Conservation (phyloP, 768 basidiomycete genomes). For the Suillus ampliporus region DNA sequence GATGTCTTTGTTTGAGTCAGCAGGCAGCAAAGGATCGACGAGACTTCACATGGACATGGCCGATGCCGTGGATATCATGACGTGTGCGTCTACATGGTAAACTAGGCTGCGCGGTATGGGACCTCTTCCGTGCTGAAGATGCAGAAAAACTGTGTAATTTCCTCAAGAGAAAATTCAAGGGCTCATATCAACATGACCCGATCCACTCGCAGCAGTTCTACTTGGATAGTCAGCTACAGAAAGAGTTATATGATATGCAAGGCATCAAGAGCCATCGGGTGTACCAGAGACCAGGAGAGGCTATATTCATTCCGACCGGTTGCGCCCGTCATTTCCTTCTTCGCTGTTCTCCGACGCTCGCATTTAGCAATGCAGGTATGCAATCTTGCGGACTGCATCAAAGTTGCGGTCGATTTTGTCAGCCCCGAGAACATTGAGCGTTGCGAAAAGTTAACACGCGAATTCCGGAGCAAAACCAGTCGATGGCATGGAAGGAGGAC, state of each 20-base stretch:
- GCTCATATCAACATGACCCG: slow-evolving; percentile 70
- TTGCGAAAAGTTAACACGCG: slow-evolving; percentile 84
- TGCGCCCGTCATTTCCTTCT: slow-evolving; percentile 56
- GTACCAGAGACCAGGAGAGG: slow-evolving; percentile 91
- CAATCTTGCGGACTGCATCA: slow-evolving; percentile 94
- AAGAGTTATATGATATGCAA: slow-evolving; percentile 66
- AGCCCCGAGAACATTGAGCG: slow-evolving; percentile 90
- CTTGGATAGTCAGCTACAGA: slow-evolving; percentile 70
- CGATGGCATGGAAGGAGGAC: slow-evolving; percentile 92
- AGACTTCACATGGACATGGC: slow-evolving; percentile 95
- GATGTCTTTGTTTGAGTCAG: slow-evolving; percentile 68
- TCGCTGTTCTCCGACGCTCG: slow-evolving; percentile 8
- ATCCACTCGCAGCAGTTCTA: slow-evolving; percentile 93
- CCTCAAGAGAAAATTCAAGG: slow-evolving; percentile 66
- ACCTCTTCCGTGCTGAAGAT: slow-evolving; percentile 84
- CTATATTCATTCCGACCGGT: slow-evolving; percentile 94
- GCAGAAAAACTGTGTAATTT: slow-evolving; percentile 77
- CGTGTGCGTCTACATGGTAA: slow-evolving; percentile 65
- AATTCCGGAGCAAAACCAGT: slow-evolving; percentile 92
- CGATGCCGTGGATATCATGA: slow-evolving; percentile 92
- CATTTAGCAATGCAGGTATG: slow-evolving; percentile 62
- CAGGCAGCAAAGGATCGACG: slow-evolving; percentile 83
- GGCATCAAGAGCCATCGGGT: slow-evolving; percentile 83
- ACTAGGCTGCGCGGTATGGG: slow-evolving; percentile 89
- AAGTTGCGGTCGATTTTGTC: slow-evolving; percentile 94